phyloP scores from a whole-genome alignment of 2,329 filamentous ascomycete species.

The Pestalotiopsis sp. region DNA sequence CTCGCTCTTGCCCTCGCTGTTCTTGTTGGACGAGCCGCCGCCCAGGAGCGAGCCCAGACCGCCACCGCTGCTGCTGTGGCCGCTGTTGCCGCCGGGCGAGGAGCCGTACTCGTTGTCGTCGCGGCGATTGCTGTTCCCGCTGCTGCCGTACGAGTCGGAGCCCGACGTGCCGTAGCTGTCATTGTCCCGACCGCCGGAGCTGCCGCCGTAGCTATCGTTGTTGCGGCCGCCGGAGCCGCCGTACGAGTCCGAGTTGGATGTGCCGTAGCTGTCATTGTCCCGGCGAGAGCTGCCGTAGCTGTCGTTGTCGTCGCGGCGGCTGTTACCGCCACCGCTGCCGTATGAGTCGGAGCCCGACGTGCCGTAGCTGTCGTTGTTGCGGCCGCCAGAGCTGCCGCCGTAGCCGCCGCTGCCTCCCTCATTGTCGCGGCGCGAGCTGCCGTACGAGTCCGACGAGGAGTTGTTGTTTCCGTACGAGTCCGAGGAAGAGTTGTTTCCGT shows the following conservation, averaged over 20 bases:
- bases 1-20: neutral
- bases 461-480: neutral
- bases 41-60: conserved; percentile 6
- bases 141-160: neutral
- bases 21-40: neutral
- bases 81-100: neutral
- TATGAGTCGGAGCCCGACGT: neutral
- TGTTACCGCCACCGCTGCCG: neutral
- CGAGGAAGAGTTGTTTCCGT: neutral
- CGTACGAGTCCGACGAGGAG: neutral
- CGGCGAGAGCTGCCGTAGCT: conserved; percentile 2
- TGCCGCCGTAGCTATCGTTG: neutral
- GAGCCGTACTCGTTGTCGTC: conserved; percentile 7
- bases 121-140: neutral
- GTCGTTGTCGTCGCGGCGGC: neutral
- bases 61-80: neutral
- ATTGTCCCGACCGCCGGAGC: neutral
- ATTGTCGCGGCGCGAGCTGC: neutral
- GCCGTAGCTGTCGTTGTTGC: neutral
- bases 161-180: neutral
- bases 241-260: neutral
- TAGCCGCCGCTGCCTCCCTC: neutral
- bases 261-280: conserved; percentile 8
- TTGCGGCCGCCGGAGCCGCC: neutral
- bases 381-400: neutral